These are phyloP conservation scores for Lodderomyces oxycetoniae DNA, from an alignment of 1,139 yeast genomes.

Conservation along the genomic window DNA sequence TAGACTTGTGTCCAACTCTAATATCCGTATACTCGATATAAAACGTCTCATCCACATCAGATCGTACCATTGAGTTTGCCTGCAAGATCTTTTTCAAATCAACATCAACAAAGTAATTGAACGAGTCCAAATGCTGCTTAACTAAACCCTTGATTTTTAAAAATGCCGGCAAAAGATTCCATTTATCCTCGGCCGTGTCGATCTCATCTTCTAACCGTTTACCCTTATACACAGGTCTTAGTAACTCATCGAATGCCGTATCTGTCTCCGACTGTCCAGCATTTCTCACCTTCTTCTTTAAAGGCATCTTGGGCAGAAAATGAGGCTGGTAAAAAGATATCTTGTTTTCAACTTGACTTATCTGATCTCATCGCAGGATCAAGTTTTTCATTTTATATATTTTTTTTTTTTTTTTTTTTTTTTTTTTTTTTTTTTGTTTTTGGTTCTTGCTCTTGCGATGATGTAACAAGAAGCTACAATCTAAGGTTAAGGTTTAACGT, in stretches of 20 bases:
- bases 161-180: constrained; percentile 95
- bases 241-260: constrained; percentile 67
- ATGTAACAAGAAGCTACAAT: too few species aligned
- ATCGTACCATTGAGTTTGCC: constrained; percentile 83
- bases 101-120: constrained; percentile 89
- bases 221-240: constrained; percentile 81
- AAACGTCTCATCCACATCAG: constrained; percentile 97
- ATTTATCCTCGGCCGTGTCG: constrained; percentile 86
- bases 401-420: too few species aligned
- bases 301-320: not conserved
- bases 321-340: too few species aligned
- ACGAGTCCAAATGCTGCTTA: constrained; percentile 94
- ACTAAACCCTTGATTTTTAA: constrained; percentile 93
- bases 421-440: too few species aligned
- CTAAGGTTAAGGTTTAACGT: too few species aligned
- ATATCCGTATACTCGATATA: constrained; percentile 88
- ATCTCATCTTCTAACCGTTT: constrained; percentile 82
- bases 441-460: too few species aligned
- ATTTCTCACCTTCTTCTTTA: constrained; percentile 2
- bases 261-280: constrained; percentile 23
- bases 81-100: constrained; percentile 87
- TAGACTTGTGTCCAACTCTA: constrained; percentile 72
- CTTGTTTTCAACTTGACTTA: not conserved
- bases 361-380: not conserved
- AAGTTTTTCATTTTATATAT: not conserved